Conservation (phyloP, 352 stramenopile species). For the Blastocystis sp. region DNA sequence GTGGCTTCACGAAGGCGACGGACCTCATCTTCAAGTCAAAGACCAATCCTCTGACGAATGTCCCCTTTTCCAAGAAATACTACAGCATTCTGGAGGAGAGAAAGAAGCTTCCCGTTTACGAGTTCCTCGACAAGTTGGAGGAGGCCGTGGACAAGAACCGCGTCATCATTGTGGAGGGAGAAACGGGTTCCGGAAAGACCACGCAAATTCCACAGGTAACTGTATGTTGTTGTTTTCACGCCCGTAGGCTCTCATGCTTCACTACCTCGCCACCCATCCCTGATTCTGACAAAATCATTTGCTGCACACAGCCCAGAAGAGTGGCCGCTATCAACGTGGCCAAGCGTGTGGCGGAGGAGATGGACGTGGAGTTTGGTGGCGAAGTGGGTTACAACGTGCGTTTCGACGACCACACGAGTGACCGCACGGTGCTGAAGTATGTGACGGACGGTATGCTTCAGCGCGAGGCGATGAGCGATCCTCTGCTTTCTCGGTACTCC, state of each 20-base stretch:
- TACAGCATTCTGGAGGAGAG: slow-evolving; percentile 81
- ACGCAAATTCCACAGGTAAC: slow-evolving; percentile 80
- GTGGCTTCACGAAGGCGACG: slow-evolving; percentile 45
- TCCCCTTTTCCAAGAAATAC: slow-evolving; percentile 85
- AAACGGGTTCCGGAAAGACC: slow-evolving; percentile 79
- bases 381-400: slow-evolving; percentile 98
- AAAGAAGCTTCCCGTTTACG: slow-evolving; percentile 85
- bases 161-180: slow-evolving; percentile 93
- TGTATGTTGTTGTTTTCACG: background rate
- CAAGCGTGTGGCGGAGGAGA: slow-evolving; percentile 93
- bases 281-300: slow-evolving; percentile 78
- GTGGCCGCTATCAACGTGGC: slow-evolving; percentile 96
- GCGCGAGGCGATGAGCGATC: slow-evolving; percentile 92
- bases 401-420: slow-evolving; percentile 91
- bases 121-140: slow-evolving; percentile 82
- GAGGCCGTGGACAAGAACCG: slow-evolving; percentile 80
- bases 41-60: slow-evolving; percentile 86
- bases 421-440: slow-evolving; percentile 79
- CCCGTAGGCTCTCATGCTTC: slow-evolving; percentile 60
- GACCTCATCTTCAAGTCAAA: slow-evolving; percentile 67
- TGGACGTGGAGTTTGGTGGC: slow-evolving; percentile 91
- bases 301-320: slow-evolving; percentile 92
- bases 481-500: slow-evolving; percentile 79
- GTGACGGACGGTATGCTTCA: slow-evolving; percentile 93
- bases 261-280: slow-evolving; percentile 36